Conservation (phyloP, 139 green algal genomes). For the Parachlorella kessleri region DNA sequence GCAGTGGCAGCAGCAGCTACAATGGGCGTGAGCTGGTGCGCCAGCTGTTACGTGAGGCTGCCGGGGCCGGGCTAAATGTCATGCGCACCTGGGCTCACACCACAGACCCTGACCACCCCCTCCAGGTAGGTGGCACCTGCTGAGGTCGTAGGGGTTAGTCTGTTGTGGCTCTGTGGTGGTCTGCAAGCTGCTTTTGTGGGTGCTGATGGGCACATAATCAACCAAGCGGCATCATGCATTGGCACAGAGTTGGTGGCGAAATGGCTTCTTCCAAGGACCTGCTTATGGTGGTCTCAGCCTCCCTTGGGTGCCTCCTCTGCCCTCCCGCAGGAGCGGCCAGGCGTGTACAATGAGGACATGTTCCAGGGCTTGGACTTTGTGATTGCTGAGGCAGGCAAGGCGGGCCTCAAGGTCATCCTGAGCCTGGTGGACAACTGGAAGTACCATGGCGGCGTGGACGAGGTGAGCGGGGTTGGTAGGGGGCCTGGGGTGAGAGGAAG, state of each 20-base stretch:
- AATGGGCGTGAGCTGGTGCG: conserved; percentile 35
- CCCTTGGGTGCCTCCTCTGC: too few species aligned
- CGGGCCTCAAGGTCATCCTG: conserved; percentile 65
- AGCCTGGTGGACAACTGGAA: conserved; percentile 82
- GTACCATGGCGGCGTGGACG: conserved; percentile 34
- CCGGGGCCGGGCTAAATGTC: conserved; percentile 57
- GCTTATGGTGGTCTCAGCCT: too few species aligned
- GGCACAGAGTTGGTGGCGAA: too few species aligned
- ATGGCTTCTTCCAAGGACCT: too few species aligned
- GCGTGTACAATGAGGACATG: conserved; percentile 63
- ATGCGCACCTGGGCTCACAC: conserved; percentile 73
- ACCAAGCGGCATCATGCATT: background rate
- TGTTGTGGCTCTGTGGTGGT: too few species aligned
- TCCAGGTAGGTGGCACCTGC: conserved; percentile 44
- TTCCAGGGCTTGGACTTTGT: conserved; percentile 76
- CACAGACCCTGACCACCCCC: conserved; percentile 48
- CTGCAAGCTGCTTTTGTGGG: too few species aligned
- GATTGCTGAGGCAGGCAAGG: conserved; percentile 50
- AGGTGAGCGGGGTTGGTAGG: background rate
- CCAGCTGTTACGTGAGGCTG: conserved; percentile 40
- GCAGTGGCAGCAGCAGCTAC: background rate
- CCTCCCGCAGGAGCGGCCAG: conserved; percentile 41
- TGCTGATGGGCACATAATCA: too few species aligned
- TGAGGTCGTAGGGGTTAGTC: too few species aligned
- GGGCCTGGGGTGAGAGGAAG: background rate